Evolutionary conservation across 2,329 filamentous ascomycete genomes (phyloP).

Genomic region (Ceratocystiopsis minuta): DNA sequence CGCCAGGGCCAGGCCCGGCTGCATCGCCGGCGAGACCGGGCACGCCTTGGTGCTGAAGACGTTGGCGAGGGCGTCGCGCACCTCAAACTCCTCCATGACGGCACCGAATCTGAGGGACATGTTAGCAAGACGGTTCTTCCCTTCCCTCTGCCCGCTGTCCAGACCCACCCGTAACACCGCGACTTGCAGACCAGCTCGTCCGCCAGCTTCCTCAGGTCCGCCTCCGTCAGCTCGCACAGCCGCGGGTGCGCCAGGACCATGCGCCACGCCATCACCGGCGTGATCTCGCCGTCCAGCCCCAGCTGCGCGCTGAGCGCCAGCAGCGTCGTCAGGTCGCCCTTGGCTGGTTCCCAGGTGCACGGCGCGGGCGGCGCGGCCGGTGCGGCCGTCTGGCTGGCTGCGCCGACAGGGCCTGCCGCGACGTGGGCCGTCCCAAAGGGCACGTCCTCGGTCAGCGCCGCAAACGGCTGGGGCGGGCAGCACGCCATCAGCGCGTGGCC

Average conservation of each 20-base stretch:
- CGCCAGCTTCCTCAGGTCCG: slow-evolving; percentile 55
- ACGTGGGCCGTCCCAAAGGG: slow-evolving; percentile 32
- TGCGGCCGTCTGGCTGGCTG: slow-evolving; percentile 31
- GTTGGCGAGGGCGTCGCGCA: slow-evolving; percentile 58
- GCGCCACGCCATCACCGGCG: slow-evolving; percentile 88
- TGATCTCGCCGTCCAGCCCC: slow-evolving; percentile 77
- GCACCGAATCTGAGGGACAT: slow-evolving; percentile 36
- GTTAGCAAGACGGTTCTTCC: too few species aligned
- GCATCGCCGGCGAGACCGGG: too few species aligned
- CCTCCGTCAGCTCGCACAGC: slow-evolving; percentile 43
- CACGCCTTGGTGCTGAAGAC: slow-evolving; percentile 40
- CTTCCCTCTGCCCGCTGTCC: background rate
- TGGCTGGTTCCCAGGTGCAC: slow-evolving; percentile 52
- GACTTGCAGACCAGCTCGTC: slow-evolving; percentile 64
- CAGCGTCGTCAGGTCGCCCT: slow-evolving; percentile 60
- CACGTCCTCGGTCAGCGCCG: slow-evolving; percentile 29
- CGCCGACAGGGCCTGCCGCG: slow-evolving; percentile 7
- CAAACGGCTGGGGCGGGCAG: slow-evolving; percentile 54
- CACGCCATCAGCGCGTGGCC: slow-evolving; percentile 90
- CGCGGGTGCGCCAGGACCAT: slow-evolving; percentile 58
- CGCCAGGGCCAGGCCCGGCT: too few species aligned
- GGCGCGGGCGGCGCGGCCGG: too few species aligned
- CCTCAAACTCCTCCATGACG: slow-evolving; percentile 49
- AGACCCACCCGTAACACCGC: slow-evolving; percentile 76
- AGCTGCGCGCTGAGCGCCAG: slow-evolving; percentile 70